These are phyloP conservation scores for Lactarius sp. DNA, from an alignment of 768 basidiomycete species.

Conservation along the genomic window DNA sequence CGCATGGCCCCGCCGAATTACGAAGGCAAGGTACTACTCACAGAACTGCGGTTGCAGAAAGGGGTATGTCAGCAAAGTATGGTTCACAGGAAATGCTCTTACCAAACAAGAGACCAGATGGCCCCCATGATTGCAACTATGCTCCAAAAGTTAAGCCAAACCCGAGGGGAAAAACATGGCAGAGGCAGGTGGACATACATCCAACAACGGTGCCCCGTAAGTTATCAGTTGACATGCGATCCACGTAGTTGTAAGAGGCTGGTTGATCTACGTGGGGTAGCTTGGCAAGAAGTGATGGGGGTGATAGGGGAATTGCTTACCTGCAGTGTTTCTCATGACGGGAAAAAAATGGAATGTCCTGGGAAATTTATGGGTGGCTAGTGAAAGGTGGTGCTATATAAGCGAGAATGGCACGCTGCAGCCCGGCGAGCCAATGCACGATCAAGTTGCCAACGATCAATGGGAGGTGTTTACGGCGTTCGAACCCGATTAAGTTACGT, in stretches of 20 bases:
- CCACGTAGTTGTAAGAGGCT: constrained; percentile 56
- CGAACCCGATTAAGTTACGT: no score
- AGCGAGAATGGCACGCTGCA: not conserved
- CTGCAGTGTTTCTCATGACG: constrained; percentile 6
- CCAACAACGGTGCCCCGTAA: constrained; percentile 56
- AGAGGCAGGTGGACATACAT: constrained; percentile 28
- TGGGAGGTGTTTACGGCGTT: not conserved
- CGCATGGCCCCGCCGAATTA: not conserved
- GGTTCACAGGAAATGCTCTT: constrained; percentile 31
- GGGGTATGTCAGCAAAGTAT: constrained; percentile 28
- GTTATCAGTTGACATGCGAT: constrained; percentile 50
- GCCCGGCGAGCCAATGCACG: not conserved
- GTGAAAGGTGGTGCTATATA: not conserved
- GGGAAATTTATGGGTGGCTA: not conserved
- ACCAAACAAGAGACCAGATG: constrained; percentile 63
- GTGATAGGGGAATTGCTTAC: not conserved
- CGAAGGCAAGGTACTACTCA: not conserved
- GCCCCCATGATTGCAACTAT: constrained; percentile 43
- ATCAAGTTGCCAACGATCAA: not conserved
- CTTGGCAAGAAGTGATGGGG: not conserved
- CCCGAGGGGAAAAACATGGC: not conserved
- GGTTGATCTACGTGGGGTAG: constrained; percentile 29
- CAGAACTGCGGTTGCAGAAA: constrained; percentile 27
- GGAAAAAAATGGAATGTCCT: not conserved
- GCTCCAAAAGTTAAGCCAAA: constrained; percentile 1